A percentile compares a stretch with the other conserved stretches of the same genome.
Conservation (phyloP, 176 grass and related monocot species). For the Dendrocalamus sinicus region DNA sequence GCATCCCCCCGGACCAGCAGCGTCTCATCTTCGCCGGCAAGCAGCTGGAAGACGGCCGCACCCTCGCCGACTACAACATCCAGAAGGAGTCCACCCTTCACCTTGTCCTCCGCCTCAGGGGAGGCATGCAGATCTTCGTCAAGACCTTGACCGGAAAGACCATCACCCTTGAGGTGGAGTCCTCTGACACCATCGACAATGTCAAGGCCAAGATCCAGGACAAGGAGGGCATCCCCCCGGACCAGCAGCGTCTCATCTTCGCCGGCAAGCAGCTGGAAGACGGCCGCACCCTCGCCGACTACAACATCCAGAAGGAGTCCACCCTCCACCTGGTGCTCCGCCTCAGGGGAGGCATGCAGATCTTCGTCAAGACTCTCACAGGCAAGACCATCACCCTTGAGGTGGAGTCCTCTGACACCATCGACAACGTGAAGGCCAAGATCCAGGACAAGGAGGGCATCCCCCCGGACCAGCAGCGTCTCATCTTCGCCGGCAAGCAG, state of each 20-base stretch:
- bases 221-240: slow-evolving; percentile 65
- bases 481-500: slow-evolving; percentile 66
- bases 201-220: slow-evolving; percentile 75
- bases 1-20: slow-evolving; percentile 77
- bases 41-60: slow-evolving; percentile 68
- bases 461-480: slow-evolving; percentile 63
- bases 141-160: slow-evolving; percentile 67
- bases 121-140: slow-evolving; percentile 64
- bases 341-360: background rate
- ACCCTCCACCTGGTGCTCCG: background rate
- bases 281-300: slow-evolving; percentile 40
- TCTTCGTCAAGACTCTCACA: slow-evolving; percentile 1
- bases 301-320: slow-evolving; percentile 51
- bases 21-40: slow-evolving; percentile 61
- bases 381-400: slow-evolving; percentile 70
- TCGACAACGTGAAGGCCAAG: slow-evolving; percentile 69
- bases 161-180: slow-evolving; percentile 64
- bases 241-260: slow-evolving; percentile 62
- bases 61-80: slow-evolving; percentile 74
- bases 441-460: slow-evolving; percentile 87
- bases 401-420: slow-evolving; percentile 57
- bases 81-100: slow-evolving; percentile 71
- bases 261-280: slow-evolving; percentile 63
- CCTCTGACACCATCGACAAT: slow-evolving; percentile 60
- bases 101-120: slow-evolving; percentile 47